Base-by-base conservation (phyloP, 805 yeast genomes). In the Vanderwaltozyma verrucispora region DNA sequence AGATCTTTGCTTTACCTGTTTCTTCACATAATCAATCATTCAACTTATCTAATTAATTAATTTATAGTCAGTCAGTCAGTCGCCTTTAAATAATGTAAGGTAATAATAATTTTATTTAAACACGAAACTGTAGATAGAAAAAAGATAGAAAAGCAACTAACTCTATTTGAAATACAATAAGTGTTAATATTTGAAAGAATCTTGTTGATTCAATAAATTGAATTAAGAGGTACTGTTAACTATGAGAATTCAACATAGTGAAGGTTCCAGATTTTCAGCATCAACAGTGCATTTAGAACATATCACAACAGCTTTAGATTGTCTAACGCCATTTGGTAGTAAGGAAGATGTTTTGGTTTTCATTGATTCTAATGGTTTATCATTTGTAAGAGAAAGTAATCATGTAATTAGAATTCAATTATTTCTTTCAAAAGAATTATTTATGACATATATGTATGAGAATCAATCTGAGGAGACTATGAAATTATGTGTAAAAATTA, bases 361-460 rank as follows among this genome's bases (percentile, higher is more conserved):
- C 12, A 67, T 75, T 32, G 69, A 71, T 15, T 49, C 57, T 2
- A 72, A 72, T 32, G 82, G 81, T 0, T 45, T 77, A 11, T 64
- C 69, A 20, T 70, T 77, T 50, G 64, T 67, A 11, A 65, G 74
- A 5, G 70, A 65, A 31, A 68, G 65, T 38, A 64, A 65, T 18
- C 72, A 68, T 48, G 59, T 69, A 7, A 49, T 56, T 37, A 46
- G 50, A 25, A 56, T 59, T 12, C 60, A 57, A 33, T 38, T 68
- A 53, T 49, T 56, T 28, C 36, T 59, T n/a, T 51, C 64, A 3
- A 50, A 42, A 32, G 62, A 59, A 28, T 30, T 59, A 13, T 59
- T 59, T 34, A 47, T 47, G 35, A 46, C 60, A 1, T 59, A 55
- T 37, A 33, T 39, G 5, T 59, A 53, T 32, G 43, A 43, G 5